Evolutionary conservation across 495 filamentous ascomycete species (phyloP).

Genomic region (Evansstolkia leycettana): DNA sequence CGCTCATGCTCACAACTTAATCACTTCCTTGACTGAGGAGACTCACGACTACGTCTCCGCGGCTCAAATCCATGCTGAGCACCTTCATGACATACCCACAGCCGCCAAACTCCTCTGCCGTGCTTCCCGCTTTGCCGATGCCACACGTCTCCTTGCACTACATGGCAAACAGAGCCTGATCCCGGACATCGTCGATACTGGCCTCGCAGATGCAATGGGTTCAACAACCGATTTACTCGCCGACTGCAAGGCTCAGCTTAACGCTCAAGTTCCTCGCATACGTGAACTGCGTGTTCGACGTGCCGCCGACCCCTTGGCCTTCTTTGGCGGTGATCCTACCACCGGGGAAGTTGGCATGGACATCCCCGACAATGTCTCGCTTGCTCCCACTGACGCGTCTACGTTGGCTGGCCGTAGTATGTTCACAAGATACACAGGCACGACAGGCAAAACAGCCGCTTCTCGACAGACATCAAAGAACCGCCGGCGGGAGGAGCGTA

Average conservation of each 20-base stretch:
- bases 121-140: slow-evolving; percentile 73
- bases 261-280: slow-evolving; percentile 74
- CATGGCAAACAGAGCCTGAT: slow-evolving; percentile 35
- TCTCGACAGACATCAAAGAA: slow-evolving; percentile 75
- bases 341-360: slow-evolving; percentile 38
- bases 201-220: slow-evolving; percentile 64
- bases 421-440: slow-evolving; percentile 84
- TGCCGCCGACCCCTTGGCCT: slow-evolving; percentile 64
- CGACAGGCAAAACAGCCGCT: slow-evolving; percentile 48
- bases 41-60: slow-evolving; percentile 70
- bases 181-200: slow-evolving; percentile 53
- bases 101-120: slow-evolving; percentile 67
- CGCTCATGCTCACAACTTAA: slow-evolving; percentile 53
- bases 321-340: slow-evolving; percentile 57
- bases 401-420: slow-evolving; percentile 62
- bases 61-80: slow-evolving; percentile 67
- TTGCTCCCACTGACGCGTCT: slow-evolving; percentile 73
- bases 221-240: slow-evolving; percentile 77
- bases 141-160: slow-evolving; percentile 54
- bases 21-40: slow-evolving; percentile 68
- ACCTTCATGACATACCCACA: slow-evolving; percentile 54
- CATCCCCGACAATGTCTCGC: slow-evolving; percentile 80
- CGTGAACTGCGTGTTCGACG: slow-evolving; percentile 70
- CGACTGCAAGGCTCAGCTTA: slow-evolving; percentile 77
- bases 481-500: slow-evolving; percentile 77